A percentile compares a stretch with the other conserved stretches of the same genome.
These are phyloP conservation scores for Lasiosphaeria miniovina DNA, from an alignment of 495 filamentous ascomycete species.

Conservation along the genomic window DNA sequence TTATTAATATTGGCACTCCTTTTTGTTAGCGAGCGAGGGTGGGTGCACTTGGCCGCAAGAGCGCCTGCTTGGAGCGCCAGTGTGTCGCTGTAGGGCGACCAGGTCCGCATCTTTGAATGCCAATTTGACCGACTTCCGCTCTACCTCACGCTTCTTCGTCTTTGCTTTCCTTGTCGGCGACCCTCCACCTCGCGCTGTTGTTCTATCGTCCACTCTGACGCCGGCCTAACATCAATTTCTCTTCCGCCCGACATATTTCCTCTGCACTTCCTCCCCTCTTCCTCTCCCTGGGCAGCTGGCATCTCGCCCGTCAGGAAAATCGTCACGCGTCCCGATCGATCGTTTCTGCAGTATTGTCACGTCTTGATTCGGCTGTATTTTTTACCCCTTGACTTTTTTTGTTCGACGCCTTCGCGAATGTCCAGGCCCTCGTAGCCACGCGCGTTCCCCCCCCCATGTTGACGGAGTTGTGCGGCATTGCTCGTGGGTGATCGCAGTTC, in stretches of 20 bases:
- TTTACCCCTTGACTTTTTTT: slow-evolving; percentile 3
- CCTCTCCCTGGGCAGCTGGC: slow-evolving; percentile 7
- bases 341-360: slow-evolving; percentile 7
- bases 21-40: background rate
- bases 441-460: slow-evolving; percentile 1
- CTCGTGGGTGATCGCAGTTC: slow-evolving; percentile 1
- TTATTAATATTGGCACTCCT: slow-evolving; percentile 6
- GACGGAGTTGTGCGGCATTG: background rate
- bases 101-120: slow-evolving; percentile 16
- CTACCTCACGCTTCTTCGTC: slow-evolving; percentile 8
- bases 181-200: slow-evolving; percentile 11
- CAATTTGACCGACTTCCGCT: slow-evolving; percentile 14
- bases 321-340: slow-evolving; percentile 18
- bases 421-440: background rate
- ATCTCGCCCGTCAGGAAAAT: background rate
- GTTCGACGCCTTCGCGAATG: slow-evolving; percentile 1
- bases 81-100: slow-evolving; percentile 11
- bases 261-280: background rate
- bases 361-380: slow-evolving; percentile 10
- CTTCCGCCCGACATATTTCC: slow-evolving; percentile 8
- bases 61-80: background rate
- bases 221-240: slow-evolving; percentile 18
- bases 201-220: slow-evolving; percentile 11
- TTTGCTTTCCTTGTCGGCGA: slow-evolving; percentile 10
- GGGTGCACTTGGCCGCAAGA: slow-evolving; percentile 1